Evolutionary conservation across 768 basidiomycete genomes (phyloP), one percentile per base, ranked within the genome.

Genomic region (Leccinum disarticulatum): DNA sequence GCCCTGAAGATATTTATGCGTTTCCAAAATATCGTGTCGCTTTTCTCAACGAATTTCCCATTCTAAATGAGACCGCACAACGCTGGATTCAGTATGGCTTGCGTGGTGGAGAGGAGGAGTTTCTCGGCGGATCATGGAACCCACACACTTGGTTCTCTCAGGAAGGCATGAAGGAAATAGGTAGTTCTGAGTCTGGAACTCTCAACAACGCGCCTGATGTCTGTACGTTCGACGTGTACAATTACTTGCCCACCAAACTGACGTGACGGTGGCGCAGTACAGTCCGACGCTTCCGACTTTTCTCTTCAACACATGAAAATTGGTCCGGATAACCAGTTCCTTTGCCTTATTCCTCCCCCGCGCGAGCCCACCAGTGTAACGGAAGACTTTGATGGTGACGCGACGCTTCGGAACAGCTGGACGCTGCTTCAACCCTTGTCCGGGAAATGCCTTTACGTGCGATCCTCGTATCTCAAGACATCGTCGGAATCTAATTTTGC

Each of bases 381-480:
- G 17, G 85, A 88, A 52, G 83, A 86, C 48, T 67, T 82, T 36
- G 79, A 85, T 61, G 77, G 81, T 60, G 86, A 88, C 65, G 71
- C 82, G 55, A 84, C 86, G 11, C 87, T 91, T 52, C 83, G 85
- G 59, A 85, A 87, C 68, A 87, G 89, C 68, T 94, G 92, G 90
- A 87, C 87, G 33, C 80, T 94, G 53, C 81, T 95, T 27, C 86
- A 90, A 65, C 88, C 91, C 31, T 80, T 95, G 58, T 77, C 85
- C 58, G 92, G 87, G 66, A 84, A 81, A 59, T 95, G 93, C 75
- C 83, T 95, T 74, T 94, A 93, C 76, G 92, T 93, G 78, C 71
- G 89, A 80, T 64, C 66, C 60, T 66, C 67, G 69, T 70, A 69
- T 64, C 68, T 70, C 65, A n/a, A 59, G 43, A 52, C 58, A 47